Percentiles rank a stretch among this genome's conserved stretches.
Evolutionary conservation across 176 grass and related monocot species (phyloP).

Genomic region (Secale cereale): DNA sequence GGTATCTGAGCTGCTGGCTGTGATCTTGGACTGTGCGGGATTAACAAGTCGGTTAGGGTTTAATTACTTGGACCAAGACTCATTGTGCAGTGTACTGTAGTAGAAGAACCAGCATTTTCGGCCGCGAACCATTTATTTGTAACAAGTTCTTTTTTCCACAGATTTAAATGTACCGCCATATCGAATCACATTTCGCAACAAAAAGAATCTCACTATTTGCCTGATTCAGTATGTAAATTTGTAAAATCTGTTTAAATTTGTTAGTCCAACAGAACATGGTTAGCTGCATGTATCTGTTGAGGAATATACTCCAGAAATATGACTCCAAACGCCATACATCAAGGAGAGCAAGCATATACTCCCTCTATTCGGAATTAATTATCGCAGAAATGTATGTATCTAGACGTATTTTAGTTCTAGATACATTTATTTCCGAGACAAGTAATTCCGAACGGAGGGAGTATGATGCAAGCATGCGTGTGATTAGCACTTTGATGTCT

Average conservation of each 20-base stretch:
- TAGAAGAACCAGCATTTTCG: conserved; percentile 7
- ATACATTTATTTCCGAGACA: too few relatives aligned
- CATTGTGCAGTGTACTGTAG: conserved; percentile 3
- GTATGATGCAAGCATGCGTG: background rate
- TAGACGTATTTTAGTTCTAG: too few relatives aligned
- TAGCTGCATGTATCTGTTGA: background rate
- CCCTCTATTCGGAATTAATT: too few relatives aligned
- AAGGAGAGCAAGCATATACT: background rate
- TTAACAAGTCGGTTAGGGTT: background rate
- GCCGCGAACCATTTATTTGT: background rate
- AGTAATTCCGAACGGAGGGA: too few relatives aligned
- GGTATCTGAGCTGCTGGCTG: conserved; percentile 11
- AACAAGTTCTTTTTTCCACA: background rate
- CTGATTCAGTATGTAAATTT: background rate
- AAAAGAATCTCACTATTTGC: background rate
- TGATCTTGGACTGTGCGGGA: conserved; percentile 16
- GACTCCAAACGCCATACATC: background rate
- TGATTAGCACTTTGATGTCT: conserved; percentile 23
- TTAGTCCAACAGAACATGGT: background rate
- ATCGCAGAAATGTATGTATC: too few relatives aligned
- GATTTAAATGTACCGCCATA: background rate
- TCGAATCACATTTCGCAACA: background rate
- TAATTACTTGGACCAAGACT: conserved; percentile 19
- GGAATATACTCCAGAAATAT: background rate
- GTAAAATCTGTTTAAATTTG: background rate